Conservation (phyloP, 805 yeast species). For the Cyberlindnera veronae region DNA sequence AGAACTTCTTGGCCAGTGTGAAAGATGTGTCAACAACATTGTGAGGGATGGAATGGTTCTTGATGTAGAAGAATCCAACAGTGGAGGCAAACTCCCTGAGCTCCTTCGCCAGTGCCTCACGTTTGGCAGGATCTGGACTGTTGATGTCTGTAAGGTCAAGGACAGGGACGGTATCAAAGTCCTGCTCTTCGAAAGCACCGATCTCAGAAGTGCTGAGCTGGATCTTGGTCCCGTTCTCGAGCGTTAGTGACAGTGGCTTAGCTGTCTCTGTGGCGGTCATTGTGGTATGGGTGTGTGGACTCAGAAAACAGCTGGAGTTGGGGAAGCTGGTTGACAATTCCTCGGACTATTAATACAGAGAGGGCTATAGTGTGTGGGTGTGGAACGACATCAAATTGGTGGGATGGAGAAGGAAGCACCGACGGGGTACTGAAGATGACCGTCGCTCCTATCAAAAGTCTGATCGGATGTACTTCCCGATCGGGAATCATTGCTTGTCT, state of each 20-base stretch:
- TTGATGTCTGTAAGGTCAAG: slow-evolving; percentile 7
- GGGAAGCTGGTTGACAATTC: too few species aligned
- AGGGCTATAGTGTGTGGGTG: too few species aligned
- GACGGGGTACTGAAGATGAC: too few species aligned
- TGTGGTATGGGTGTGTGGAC: too few species aligned
- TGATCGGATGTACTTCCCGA: too few species aligned
- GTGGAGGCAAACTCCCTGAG: slow-evolving; percentile 24
- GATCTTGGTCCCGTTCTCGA: slow-evolving; percentile 13
- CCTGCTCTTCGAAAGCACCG: slow-evolving; percentile 6
- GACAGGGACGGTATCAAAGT: slow-evolving; percentile 11
- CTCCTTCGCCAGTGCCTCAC: slow-evolving; percentile 21
- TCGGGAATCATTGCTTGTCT: too few species aligned
- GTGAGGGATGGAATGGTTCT: slow-evolving; percentile 30
- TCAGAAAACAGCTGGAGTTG: too few species aligned
- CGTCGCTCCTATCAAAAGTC: too few species aligned
- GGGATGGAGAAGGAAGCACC: too few species aligned
- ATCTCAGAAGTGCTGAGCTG: slow-evolving; percentile 8
- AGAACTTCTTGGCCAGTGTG: slow-evolving; percentile 26
- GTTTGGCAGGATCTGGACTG: slow-evolving; percentile 9
- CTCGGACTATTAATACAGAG: too few species aligned
- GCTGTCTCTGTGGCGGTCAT: slow-evolving; percentile 2
- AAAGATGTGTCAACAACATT: slow-evolving; percentile 22
- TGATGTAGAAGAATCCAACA: slow-evolving; percentile 32
- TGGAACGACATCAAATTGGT: too few species aligned
- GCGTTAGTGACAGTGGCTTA: slow-evolving; percentile 4